phyloP scores from a whole-genome alignment of 345 rosid species.

The Eucalyptus pauciflora region DNA sequence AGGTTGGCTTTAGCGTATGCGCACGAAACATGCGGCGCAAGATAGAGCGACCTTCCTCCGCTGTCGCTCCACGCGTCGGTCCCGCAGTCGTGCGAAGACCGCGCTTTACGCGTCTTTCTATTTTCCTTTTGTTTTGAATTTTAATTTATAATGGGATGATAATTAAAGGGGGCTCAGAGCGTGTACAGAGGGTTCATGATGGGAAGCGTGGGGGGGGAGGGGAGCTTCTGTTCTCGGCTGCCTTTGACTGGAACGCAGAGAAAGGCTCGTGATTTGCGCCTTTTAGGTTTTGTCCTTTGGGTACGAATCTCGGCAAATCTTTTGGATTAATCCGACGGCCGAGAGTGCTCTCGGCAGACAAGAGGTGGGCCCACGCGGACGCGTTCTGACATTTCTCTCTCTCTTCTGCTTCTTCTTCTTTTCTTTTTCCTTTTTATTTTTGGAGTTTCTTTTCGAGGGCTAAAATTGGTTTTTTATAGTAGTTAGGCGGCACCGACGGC shows the following conservation, averaged over 20 bases:
- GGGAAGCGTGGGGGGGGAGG: neutral
- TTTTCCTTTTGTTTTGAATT: neutral
- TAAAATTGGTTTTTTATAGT: neutral
- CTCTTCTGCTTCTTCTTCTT: too few relatives aligned
- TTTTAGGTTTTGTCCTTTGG: neutral
- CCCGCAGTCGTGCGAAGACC: neutral
- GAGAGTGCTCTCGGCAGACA: neutral
- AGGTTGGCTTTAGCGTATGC: neutral
- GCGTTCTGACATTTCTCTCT: neutral
- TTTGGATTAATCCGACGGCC: neutral
- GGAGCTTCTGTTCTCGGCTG: neutral
- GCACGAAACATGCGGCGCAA: neutral
- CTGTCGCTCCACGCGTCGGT: neutral
- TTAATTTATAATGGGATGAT: neutral
- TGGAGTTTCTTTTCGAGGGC: neutral
- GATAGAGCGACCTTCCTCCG: neutral
- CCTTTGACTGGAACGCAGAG: neutral
- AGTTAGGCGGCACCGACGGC: conserved; percentile 19
- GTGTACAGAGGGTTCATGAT: neutral
- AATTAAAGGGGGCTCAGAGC: neutral
- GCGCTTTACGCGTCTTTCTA: neutral
- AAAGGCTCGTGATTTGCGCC: neutral
- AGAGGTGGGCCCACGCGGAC: neutral
- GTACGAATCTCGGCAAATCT: neutral
- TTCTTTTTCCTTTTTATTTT: neutral